Evolutionary conservation across 495 filamentous ascomycete species (phyloP).

Genomic region (Filosporella fistucella): DNA sequence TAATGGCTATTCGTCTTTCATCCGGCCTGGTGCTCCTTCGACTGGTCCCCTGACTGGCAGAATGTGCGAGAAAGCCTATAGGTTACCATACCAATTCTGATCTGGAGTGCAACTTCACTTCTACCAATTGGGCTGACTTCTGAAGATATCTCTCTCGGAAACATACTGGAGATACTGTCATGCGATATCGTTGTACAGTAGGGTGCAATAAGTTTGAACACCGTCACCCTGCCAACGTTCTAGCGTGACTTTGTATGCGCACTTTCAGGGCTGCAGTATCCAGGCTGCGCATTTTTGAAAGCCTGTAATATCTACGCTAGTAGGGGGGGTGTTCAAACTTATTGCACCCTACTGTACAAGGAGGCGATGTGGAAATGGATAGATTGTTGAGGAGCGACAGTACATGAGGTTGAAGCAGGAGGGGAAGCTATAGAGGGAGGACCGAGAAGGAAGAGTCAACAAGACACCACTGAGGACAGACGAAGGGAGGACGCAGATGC

Average conservation of each 20-base stretch:
- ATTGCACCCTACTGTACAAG: too few species aligned
- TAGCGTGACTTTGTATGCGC: too few species aligned
- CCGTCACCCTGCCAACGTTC: too few species aligned
- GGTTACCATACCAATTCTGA: background rate
- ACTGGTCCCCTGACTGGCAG: too few species aligned
- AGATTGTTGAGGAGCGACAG: slow-evolving; percentile 1
- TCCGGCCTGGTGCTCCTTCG: background rate
- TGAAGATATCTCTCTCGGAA: background rate
- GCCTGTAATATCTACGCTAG: too few species aligned
- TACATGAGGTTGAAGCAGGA: background rate
- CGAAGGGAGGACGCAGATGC: slow-evolving; percentile 4
- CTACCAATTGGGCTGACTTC: slow-evolving; percentile 1
- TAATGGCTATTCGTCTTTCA: background rate
- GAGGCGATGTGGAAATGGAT: slow-evolving; percentile 1
- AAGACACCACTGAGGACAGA: background rate
- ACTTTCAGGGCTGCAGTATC: too few species aligned
- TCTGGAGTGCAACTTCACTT: background rate
- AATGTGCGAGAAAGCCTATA: background rate
- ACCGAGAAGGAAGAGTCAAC: background rate
- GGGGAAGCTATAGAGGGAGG: background rate
- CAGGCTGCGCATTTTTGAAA: too few species aligned
- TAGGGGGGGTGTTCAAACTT: too few species aligned
- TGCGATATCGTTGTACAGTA: background rate
- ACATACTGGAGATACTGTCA: background rate
- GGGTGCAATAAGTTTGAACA: too few species aligned